A percentile compares a stretch with the other conserved stretches of the same genome.
Conservation (phyloP, 345 rosid genomes). For the Dipteronia dyeriana region DNA sequence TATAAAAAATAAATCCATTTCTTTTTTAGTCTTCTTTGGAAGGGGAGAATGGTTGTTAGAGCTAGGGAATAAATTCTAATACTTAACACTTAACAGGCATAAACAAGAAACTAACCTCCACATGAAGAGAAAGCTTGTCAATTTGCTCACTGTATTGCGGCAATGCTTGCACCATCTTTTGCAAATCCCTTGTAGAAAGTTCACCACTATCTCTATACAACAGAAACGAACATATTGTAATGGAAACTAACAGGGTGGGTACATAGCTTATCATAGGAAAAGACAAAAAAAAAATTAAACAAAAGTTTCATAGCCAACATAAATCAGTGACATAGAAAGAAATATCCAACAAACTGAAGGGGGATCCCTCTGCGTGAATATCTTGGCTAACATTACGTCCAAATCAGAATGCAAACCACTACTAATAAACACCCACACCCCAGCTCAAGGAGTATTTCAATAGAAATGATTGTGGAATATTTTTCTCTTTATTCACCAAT, state of each 20-base stretch:
- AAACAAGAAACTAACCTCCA: conserved; percentile 65
- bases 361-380: not conserved
- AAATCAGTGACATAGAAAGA: not conserved
- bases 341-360: not conserved
- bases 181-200: conserved; percentile 91
- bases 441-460: not conserved
- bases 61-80: too few species aligned
- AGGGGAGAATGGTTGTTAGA: too few species aligned
- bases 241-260: not conserved
- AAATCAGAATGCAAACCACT: not conserved
- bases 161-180: conserved; percentile 98
- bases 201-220: conserved; percentile 70
- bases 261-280: not conserved
- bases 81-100: not conserved
- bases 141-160: conserved; percentile 99
- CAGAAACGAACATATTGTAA: conserved; percentile 19
- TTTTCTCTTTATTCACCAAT: not conserved
- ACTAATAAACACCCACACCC: not conserved
- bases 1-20: too few species aligned
- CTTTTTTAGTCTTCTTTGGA: too few species aligned
- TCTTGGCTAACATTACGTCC: not conserved
- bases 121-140: conserved; percentile 98
- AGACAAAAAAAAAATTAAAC: not conserved
- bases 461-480: not conserved
- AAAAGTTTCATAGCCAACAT: not conserved